phyloP scores from a whole-genome alignment of 805 yeast genomes.

The Wickerhamomyces queroliae region DNA sequence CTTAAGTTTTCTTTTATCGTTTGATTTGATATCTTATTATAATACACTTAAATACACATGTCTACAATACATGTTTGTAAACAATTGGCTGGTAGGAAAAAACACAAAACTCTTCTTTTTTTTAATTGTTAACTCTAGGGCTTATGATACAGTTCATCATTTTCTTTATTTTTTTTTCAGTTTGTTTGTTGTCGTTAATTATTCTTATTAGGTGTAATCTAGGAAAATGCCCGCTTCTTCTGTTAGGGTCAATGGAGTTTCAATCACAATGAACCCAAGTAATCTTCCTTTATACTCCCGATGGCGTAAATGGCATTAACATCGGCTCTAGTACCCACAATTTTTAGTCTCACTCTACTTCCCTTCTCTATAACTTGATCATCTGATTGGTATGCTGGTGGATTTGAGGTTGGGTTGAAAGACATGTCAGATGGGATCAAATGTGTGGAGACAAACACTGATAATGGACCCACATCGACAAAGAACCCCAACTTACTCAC shows the following conservation, averaged over 20 bases:
- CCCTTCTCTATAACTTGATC: constrained; percentile 96
- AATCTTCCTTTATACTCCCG: constrained; percentile 97
- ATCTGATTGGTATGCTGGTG: constrained; percentile 95
- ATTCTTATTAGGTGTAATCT: not conserved
- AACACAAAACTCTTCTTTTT: too few species aligned
- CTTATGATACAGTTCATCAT: too few species aligned
- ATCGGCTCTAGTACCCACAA: constrained; percentile 96
- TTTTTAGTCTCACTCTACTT: constrained; percentile 86
- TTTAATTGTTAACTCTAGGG: too few species aligned
- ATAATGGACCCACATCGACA: constrained; percentile 96
- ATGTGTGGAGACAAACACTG: constrained; percentile 92
- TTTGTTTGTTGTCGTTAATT: too few species aligned
- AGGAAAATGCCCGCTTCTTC: not conserved
- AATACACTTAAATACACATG: too few species aligned
- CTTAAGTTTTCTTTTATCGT: too few species aligned
- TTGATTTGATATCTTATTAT: too few species aligned
- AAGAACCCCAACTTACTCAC: constrained; percentile 95
- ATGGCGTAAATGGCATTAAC: constrained; percentile 96
- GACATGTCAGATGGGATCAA: constrained; percentile 91
- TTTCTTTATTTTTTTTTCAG: not conserved
- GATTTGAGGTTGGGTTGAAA: constrained; percentile 91
- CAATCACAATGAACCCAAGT: constrained; percentile 69
- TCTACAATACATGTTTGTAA: too few species aligned
- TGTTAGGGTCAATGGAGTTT: constrained; percentile 1
- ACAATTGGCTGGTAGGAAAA: too few species aligned